A percentile compares a stretch with the other conserved stretches of the same genome.
Evolutionary conservation across 805 yeast genomes (phyloP).

Genomic region (Lipomyces yamadae): DNA sequence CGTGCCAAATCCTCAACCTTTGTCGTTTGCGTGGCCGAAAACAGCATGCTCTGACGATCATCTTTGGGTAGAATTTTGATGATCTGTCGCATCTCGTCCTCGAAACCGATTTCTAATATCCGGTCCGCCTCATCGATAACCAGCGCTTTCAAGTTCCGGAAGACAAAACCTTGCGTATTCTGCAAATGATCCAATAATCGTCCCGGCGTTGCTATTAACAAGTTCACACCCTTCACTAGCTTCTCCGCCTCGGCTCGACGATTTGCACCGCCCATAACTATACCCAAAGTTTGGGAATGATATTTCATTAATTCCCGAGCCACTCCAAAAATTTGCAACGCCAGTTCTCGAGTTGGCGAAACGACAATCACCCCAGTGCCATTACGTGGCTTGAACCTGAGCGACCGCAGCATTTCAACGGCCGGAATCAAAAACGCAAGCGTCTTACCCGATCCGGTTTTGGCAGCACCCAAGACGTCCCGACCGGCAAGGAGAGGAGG

Average conservation of each 20-base stretch:
- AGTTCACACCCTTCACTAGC: constrained; percentile 87
- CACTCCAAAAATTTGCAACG: constrained; percentile 96
- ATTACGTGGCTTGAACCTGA: constrained; percentile 95
- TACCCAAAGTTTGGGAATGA: constrained; percentile 93
- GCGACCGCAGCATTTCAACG: constrained; percentile 83
- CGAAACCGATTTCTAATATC: constrained; percentile 96
- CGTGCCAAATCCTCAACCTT: constrained; percentile 98
- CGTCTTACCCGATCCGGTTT: constrained; percentile 98
- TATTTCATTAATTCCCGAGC: constrained; percentile 90
- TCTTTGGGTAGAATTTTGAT: constrained; percentile 84
- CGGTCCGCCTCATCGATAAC: constrained; percentile 98
- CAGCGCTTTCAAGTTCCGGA: constrained; percentile 90
- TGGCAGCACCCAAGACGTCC: constrained; percentile 99
- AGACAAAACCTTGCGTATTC: constrained; percentile 67
- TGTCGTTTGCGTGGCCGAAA: constrained; percentile 99
- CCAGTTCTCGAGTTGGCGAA: constrained; percentile 97
- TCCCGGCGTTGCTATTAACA: constrained; percentile 97
- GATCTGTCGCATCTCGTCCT: constrained; percentile 98
- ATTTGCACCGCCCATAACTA: constrained; percentile 98
- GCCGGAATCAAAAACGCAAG: constrained; percentile 96
- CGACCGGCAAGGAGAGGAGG: constrained; percentile 96
- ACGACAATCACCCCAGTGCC: constrained; percentile 97
- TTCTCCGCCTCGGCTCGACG: constrained; percentile 97
- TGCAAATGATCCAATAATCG: constrained; percentile 95
- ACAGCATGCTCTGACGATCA: constrained; percentile 93